A percentile compares a stretch with the other conserved stretches of the same genome.
phyloP scores from a whole-genome alignment of 257 asterid genomes.

The Petunia secreta region DNA sequence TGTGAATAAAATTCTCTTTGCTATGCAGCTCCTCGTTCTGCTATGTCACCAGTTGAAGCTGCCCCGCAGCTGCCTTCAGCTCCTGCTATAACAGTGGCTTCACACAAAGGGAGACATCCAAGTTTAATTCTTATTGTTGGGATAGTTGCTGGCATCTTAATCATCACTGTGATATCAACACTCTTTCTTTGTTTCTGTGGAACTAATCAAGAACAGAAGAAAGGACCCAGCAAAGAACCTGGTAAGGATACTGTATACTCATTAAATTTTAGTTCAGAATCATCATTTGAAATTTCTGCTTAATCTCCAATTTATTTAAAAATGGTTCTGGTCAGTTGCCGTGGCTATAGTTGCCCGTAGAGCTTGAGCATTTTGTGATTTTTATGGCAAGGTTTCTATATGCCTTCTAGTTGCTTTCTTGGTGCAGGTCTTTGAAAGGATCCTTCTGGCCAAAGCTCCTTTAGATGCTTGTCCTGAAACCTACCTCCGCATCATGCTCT shows the following conservation, averaged over 20 bases:
- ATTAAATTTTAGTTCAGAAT: background rate
- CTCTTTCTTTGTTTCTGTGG: conserved; percentile 63
- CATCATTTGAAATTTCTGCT: no score
- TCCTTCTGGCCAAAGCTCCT: no score
- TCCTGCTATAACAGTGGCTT: conserved; percentile 49
- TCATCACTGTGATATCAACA: conserved; percentile 54
- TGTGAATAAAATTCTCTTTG: conserved; percentile 25
- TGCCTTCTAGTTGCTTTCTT: no score
- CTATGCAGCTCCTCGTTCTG: conserved; percentile 69
- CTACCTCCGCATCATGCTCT: no score
- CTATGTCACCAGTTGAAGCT: conserved; percentile 54
- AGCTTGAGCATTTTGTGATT: no score
- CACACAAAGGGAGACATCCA: conserved; percentile 55
- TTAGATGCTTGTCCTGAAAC: no score
- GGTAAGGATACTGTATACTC: conserved; percentile 48
- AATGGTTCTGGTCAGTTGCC: no score
- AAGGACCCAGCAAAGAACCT: conserved; percentile 49
- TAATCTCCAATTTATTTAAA: no score
- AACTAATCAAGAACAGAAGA: conserved; percentile 55
- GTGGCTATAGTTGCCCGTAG: no score
- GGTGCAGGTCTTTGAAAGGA: no score
- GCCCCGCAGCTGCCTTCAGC: conserved; percentile 57
- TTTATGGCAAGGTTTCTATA: no score
- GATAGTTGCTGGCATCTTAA: conserved; percentile 68
- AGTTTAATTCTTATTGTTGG: conserved; percentile 65